A percentile compares a stretch with the other conserved stretches of the same genome.
Evolutionary conservation across 495 filamentous ascomycete species (phyloP).

Genomic region (Penicillium pancosmium): DNA sequence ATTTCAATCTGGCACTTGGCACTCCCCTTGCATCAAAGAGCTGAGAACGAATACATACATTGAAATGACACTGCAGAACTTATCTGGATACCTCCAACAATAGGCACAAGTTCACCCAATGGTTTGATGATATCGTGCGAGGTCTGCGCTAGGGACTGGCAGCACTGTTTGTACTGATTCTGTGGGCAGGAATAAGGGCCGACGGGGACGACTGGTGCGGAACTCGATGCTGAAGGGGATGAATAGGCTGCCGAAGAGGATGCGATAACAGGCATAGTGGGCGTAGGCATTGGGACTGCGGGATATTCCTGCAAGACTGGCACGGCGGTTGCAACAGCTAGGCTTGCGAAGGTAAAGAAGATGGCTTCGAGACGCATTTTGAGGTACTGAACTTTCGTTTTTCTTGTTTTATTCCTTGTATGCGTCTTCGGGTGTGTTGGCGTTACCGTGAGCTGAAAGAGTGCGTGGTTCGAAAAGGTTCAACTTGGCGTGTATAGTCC

Average conservation of each 20-base stretch:
- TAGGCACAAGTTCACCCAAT: slow-evolving; percentile 30
- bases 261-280: background rate
- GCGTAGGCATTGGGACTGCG: slow-evolving; percentile 12
- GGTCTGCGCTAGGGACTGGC: slow-evolving; percentile 26
- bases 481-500: background rate
- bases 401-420: slow-evolving; percentile 2
- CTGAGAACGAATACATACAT: slow-evolving; percentile 28
- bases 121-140: slow-evolving; percentile 21
- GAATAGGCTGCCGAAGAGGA: slow-evolving; percentile 2
- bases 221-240: background rate
- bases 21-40: background rate
- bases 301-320: slow-evolving; percentile 4
- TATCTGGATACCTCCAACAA: slow-evolving; percentile 25
- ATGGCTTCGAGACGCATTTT: slow-evolving; percentile 19
- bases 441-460: slow-evolving; percentile 1
- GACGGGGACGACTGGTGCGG: slow-evolving; percentile 8
- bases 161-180: slow-evolving; percentile 35
- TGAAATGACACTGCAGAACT: slow-evolving; percentile 31
- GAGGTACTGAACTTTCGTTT: background rate
- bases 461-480: background rate
- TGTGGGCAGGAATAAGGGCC: slow-evolving; percentile 27
- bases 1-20: background rate
- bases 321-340: slow-evolving; percentile 16
- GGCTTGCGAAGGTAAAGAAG: slow-evolving; percentile 11
- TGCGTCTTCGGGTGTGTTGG: slow-evolving; percentile 5